These are phyloP conservation scores for Saxophila tyrrhenica DNA, from an alignment of 495 filamentous ascomycete species.

Conservation along the genomic window DNA sequence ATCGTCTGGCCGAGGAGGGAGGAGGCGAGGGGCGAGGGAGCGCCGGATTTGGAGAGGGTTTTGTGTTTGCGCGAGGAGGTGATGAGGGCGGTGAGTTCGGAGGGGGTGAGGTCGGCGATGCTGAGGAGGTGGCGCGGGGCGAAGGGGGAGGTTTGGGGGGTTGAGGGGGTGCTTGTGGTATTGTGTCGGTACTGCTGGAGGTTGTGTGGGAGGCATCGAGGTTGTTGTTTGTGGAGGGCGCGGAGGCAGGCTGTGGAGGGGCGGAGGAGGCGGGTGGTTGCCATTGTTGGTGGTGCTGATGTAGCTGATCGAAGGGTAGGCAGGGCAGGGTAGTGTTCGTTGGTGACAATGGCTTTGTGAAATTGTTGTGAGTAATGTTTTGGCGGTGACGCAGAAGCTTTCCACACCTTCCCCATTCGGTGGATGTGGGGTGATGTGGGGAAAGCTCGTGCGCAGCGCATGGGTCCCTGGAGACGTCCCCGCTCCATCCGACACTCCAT, in stretches of 20 bases:
- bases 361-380: too few species aligned
- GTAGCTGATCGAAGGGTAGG: background rate
- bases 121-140: constrained; percentile 63
- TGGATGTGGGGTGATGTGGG: too few species aligned
- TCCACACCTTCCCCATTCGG: too few species aligned
- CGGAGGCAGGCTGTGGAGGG: constrained; percentile 4
- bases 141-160: constrained; percentile 23
- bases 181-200: background rate
- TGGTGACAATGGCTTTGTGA: background rate
- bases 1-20: constrained; percentile 64
- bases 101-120: constrained; percentile 68
- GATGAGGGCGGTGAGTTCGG: constrained; percentile 71
- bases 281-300: background rate
- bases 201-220: too few species aligned
- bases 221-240: background rate
- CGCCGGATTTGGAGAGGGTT: constrained; percentile 59
- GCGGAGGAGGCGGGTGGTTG: constrained; percentile 4
- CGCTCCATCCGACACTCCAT: too few species aligned
- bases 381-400: too few species aligned
- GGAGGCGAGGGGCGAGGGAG: constrained; percentile 36
- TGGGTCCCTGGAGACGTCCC: too few species aligned
- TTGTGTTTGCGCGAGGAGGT: constrained; percentile 71
- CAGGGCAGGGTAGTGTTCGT: background rate
- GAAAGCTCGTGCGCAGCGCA: too few species aligned
- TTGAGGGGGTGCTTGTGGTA: background rate